Percentiles rank a stretch among this genome's conserved stretches.
phyloP scores from a whole-genome alignment of 2,329 filamentous ascomycete genomes.

The Dothiorella sarmentorum region DNA sequence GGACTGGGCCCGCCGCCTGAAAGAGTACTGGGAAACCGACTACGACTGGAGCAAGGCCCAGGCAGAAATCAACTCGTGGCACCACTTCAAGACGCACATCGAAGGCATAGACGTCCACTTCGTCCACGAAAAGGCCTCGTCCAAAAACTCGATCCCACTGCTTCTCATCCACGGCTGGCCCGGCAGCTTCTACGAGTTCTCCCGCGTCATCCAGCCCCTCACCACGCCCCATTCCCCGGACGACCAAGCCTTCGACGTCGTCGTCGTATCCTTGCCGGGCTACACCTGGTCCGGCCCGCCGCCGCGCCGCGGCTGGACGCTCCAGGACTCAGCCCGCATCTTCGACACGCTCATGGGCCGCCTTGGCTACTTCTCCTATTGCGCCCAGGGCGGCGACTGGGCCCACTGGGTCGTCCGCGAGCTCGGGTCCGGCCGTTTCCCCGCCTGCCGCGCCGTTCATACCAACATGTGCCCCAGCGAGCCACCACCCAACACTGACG shows the following conservation, averaged over 20 bases:
- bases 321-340: constrained; percentile 37
- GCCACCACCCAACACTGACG: constrained; percentile 29
- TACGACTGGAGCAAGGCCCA: constrained; percentile 36
- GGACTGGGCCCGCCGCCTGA: constrained; percentile 35
- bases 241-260: constrained; percentile 51
- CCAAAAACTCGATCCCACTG: constrained; percentile 37
- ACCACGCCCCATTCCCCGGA: constrained; percentile 26
- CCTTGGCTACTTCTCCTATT: constrained; percentile 40
- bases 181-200: constrained; percentile 45
- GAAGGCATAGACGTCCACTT: constrained; percentile 39
- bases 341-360: constrained; percentile 40
- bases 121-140: constrained; percentile 35
- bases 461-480: constrained; percentile 42
- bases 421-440: constrained; percentile 34
- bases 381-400: constrained; percentile 42
- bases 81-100: constrained; percentile 36
- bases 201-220: constrained; percentile 37
- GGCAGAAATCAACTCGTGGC: constrained; percentile 31
- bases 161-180: constrained; percentile 47
- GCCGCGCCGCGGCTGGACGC: constrained; percentile 31
- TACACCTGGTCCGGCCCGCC: constrained; percentile 47
- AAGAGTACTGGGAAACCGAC: constrained; percentile 33
- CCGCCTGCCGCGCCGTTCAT: constrained; percentile 40
- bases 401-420: constrained; percentile 41
- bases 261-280: constrained; percentile 57